Evolutionary conservation across 352 stramenopile genomes (phyloP).

Genomic region (Pythium folliculosum): DNA sequence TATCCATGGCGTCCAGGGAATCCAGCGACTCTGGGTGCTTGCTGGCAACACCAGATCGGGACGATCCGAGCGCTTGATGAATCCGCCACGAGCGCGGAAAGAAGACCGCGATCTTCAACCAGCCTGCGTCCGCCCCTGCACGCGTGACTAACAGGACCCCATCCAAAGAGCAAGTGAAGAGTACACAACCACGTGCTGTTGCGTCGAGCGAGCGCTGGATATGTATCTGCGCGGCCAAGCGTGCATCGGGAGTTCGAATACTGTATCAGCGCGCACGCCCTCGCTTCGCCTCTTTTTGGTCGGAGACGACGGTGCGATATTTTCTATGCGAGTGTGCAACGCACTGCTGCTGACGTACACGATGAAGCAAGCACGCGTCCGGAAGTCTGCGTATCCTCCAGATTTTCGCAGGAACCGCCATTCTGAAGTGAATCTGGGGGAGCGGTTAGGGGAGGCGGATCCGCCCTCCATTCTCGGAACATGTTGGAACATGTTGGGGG

Average conservation of each 20-base stretch:
- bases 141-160: slow-evolving; percentile 8
- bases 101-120: neutral
- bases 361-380: neutral
- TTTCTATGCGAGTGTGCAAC: slow-evolving; percentile 9
- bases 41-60: neutral
- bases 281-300: neutral
- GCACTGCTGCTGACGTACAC: neutral
- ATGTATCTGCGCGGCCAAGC: neutral
- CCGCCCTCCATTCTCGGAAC: slow-evolving; percentile 7
- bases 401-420: neutral
- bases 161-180: neutral
- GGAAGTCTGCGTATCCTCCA: neutral
- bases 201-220: slow-evolving; percentile 8
- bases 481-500: neutral
- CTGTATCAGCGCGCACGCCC: neutral
- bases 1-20: neutral
- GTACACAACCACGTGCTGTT: neutral
- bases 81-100: neutral
- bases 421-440: neutral
- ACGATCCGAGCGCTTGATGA: neutral
- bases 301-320: neutral
- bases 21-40: neutral
- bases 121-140: slow-evolving; percentile 2
- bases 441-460: slow-evolving; percentile 27
- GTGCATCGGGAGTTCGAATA: neutral